These are phyloP conservation scores for Candida cerambycidarum DNA, from an alignment of 805 yeast genomes.

Conservation along the genomic window DNA sequence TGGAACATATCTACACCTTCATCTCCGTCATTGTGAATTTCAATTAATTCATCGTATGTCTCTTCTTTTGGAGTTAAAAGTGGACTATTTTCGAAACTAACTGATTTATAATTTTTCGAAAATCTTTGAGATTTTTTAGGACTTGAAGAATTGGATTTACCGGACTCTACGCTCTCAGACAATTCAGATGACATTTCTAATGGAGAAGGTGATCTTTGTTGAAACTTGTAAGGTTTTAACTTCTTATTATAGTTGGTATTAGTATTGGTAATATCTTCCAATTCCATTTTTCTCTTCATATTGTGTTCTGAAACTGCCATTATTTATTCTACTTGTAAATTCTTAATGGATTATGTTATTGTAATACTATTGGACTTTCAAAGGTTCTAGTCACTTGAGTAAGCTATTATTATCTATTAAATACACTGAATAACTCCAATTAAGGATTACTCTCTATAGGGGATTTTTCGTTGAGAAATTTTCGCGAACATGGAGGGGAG, in stretches of 20 bases:
- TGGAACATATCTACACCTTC: neutral
- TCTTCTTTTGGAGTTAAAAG: constrained; percentile 45
- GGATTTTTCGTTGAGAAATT: constrained; percentile 9
- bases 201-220: constrained; percentile 24
- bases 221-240: constrained; percentile 10
- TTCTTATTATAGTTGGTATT: constrained; percentile 22
- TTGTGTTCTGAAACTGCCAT: constrained; percentile 18
- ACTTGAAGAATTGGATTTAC: constrained; percentile 3
- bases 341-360: neutral
- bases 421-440: constrained; percentile 10
- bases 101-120: constrained; percentile 9
- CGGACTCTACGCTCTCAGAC: constrained; percentile 13
- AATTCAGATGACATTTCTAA: constrained; percentile 10
- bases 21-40: constrained; percentile 4
- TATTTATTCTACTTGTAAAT: neutral
- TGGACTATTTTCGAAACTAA: constrained; percentile 22
- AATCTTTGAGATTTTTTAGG: constrained; percentile 3
- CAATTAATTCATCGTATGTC: constrained; percentile 28
- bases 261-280: constrained; percentile 39
- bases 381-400: neutral
- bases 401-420: constrained; percentile 1
- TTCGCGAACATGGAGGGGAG: constrained; percentile 9
- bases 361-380: neutral
- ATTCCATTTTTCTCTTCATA: constrained; percentile 34
- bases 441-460: constrained; percentile 12